These are phyloP conservation scores for Hortiboletus flavorubellus DNA, from an alignment of 768 basidiomycete species.

Conservation along the genomic window DNA sequence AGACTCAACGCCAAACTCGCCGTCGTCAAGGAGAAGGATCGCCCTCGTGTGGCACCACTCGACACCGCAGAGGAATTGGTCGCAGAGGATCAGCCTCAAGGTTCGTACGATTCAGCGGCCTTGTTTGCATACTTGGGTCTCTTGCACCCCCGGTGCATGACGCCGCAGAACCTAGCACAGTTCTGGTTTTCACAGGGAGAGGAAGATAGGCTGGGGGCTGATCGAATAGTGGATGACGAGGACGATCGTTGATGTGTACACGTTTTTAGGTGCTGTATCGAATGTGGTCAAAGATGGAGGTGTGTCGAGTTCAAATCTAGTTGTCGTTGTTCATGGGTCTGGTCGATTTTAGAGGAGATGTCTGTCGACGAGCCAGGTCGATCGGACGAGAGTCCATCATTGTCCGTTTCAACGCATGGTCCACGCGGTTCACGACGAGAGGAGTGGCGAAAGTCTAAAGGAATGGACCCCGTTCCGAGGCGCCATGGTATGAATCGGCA, in stretches of 20 bases:
- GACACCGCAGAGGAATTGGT: slow-evolving; percentile 32
- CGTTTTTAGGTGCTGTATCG: slow-evolving; percentile 19
- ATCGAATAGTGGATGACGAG: not conserved
- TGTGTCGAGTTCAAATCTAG: slow-evolving; percentile 7
- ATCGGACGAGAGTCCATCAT: slow-evolving; percentile 29
- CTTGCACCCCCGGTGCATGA: slow-evolving; percentile 50
- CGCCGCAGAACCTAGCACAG: slow-evolving; percentile 37
- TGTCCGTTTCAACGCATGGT: slow-evolving; percentile 76
- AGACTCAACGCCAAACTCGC: slow-evolving; percentile 68
- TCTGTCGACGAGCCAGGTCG: slow-evolving; percentile 41
- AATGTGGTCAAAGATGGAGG: slow-evolving; percentile 16
- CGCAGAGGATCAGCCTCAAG: slow-evolving; percentile 38
- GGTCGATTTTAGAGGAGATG: slow-evolving; percentile 44
- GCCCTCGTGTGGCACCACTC: slow-evolving; percentile 21
- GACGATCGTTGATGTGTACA: slow-evolving; percentile 14
- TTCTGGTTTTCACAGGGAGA: not conserved
- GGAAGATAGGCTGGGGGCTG: not conserved
- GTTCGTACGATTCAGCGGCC: slow-evolving; percentile 47
- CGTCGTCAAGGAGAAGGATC: slow-evolving; percentile 39
- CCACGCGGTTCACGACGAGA: slow-evolving; percentile 73
- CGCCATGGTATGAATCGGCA: slow-evolving; percentile 63
- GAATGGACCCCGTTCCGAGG: slow-evolving; percentile 51
- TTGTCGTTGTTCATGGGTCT: slow-evolving; percentile 7
- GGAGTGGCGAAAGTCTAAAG: slow-evolving; percentile 80
- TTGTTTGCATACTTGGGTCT: slow-evolving; percentile 47